These are phyloP conservation scores for Elongisporangium undulatum DNA, from an alignment of 352 stramenopile genomes.

Conservation along the genomic window DNA sequence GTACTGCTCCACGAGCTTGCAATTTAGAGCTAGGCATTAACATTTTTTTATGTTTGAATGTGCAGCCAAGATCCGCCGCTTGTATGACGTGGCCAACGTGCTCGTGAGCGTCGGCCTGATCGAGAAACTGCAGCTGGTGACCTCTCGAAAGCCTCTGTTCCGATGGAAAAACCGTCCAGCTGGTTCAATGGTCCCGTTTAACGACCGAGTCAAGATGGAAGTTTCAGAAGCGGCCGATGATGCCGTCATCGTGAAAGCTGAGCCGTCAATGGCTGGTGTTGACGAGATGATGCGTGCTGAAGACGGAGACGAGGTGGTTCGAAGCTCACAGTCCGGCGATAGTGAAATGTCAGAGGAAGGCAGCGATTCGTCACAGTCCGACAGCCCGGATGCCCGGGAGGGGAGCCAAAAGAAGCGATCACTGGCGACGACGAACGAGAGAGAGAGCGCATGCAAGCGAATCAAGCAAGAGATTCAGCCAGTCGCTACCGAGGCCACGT, in stretches of 20 bases:
- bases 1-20: background rate
- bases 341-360: conserved; percentile 56
- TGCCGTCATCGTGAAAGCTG: conserved; percentile 4
- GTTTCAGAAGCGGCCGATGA: background rate
- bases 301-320: conserved; percentile 21
- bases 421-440: background rate
- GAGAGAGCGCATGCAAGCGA: background rate
- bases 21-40: background rate
- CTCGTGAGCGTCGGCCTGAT: conserved; percentile 91
- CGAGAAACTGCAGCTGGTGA: conserved; percentile 83
- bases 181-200: background rate
- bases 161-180: conserved; percentile 56
- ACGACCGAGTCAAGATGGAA: background rate
- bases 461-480: background rate
- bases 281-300: conserved; percentile 12
- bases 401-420: background rate
- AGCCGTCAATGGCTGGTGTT: conserved; percentile 3
- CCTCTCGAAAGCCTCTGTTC: conserved; percentile 81
- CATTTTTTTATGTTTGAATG: background rate
- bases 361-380: conserved; percentile 44
- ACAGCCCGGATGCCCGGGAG: conserved; percentile 5
- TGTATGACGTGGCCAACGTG: conserved; percentile 98
- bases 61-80: conserved; percentile 91
- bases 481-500: background rate
- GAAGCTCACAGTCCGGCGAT: conserved; percentile 59